Conservation (phyloP, 179 eudicot genomes). For the Beta corolliflora region DNA sequence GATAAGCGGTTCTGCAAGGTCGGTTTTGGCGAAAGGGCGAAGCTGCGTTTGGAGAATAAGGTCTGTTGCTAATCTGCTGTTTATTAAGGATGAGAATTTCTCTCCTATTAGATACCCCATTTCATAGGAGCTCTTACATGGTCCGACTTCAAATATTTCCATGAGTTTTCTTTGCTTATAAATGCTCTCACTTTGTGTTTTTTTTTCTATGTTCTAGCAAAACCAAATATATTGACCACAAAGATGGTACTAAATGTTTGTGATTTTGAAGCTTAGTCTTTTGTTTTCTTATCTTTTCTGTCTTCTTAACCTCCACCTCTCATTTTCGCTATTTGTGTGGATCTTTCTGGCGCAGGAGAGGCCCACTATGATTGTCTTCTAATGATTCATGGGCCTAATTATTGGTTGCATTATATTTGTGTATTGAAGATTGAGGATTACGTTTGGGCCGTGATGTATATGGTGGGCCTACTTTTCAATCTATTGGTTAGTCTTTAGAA, state of each 20-base stretch:
- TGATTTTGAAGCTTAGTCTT: not conserved
- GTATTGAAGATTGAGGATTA: not conserved
- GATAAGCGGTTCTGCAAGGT: conserved; percentile 45
- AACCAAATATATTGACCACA: not conserved
- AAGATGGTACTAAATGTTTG: not conserved
- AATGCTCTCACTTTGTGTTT: not conserved
- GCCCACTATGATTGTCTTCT: not conserved
- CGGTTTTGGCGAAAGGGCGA: conserved; percentile 55
- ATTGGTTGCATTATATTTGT: not conserved
- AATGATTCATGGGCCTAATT: not conserved
- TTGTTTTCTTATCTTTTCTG: not conserved
- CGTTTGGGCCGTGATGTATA: not conserved
- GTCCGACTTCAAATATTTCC: conserved; percentile 67
- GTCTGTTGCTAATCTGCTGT: conserved; percentile 71
- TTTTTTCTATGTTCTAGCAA: not conserved
- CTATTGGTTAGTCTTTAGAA: not conserved
- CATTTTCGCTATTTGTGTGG: not conserved
- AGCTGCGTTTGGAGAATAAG: conserved; percentile 68
- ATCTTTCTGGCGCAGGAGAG: not conserved
- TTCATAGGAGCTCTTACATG: conserved; percentile 55
- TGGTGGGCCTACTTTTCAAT: not conserved
- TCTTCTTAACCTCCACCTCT: not conserved
- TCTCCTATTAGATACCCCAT: conserved; percentile 73
- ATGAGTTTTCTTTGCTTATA: conserved; percentile 6
- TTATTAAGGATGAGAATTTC: conserved; percentile 61